Conservation (phyloP, 805 yeast genomes). For the Nakazawaea ernobii region DNA sequence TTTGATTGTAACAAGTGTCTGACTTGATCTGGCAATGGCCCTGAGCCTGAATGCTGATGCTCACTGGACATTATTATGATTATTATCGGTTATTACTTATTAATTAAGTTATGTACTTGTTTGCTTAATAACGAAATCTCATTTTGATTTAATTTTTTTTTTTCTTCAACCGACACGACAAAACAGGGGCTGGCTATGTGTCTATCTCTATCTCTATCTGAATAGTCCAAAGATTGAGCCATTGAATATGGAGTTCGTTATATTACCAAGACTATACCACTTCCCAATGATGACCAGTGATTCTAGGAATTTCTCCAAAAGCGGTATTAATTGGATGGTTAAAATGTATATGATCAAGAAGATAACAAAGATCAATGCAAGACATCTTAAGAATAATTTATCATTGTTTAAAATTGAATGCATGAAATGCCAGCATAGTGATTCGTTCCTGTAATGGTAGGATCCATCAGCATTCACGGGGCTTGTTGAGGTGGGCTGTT, state of each 20-base stretch:
- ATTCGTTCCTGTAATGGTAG: not conserved
- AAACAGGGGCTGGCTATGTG: not conserved
- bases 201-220: not conserved
- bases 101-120: no score
- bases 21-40: slow-evolving; percentile 28
- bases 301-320: not conserved
- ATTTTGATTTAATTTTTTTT: not conserved
- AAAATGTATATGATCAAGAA: not conserved
- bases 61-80: not conserved
- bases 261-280: slow-evolving; percentile 3
- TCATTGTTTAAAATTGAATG: not conserved
- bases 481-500: not conserved
- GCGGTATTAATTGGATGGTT: not conserved
- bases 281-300: not conserved
- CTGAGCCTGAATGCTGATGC: not conserved
- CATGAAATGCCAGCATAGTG: not conserved
- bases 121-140: no score
- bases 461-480: no score
- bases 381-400: not conserved
- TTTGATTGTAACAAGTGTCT: slow-evolving; percentile 48
- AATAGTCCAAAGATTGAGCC: not conserved
- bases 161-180: not conserved
- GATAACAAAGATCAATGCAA: not conserved
- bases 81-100: no score
- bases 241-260: not conserved